Conservation (phyloP, 1,284 basidiomycete genomes). For the Malassezia vespertilionis region DNA sequence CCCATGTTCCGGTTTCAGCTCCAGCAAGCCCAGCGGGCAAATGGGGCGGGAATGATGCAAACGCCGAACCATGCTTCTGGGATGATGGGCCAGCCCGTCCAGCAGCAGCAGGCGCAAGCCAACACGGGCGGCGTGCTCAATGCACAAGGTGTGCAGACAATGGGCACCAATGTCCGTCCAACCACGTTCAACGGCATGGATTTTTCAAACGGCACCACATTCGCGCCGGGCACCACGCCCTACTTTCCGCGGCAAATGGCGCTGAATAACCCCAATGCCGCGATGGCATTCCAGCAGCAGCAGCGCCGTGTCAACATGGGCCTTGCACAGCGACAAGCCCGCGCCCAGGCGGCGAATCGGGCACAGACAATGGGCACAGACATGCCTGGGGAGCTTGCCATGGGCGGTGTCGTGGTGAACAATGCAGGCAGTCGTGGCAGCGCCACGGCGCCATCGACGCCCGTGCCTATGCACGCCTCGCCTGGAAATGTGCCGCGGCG, state of each 20-base stretch:
- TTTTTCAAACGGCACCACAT: neutral
- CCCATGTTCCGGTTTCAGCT: slow-evolving; percentile 6
- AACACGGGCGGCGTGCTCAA: slow-evolving; percentile 2
- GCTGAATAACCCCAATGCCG: neutral
- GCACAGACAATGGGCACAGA: neutral
- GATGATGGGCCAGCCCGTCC: slow-evolving; percentile 15
- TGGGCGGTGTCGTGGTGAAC: slow-evolving; percentile 5
- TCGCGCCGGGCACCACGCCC: neutral
- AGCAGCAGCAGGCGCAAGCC: slow-evolving; percentile 23
- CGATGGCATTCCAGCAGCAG: slow-evolving; percentile 9
- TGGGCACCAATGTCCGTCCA: neutral
- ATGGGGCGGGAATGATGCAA: neutral
- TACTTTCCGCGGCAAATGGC: slow-evolving; percentile 3
- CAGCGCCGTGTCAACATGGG: neutral
- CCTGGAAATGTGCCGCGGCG: neutral
- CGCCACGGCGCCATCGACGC: slow-evolving; percentile 25
- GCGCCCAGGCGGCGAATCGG: neutral
- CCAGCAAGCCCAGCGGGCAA: slow-evolving; percentile 20
- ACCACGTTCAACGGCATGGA: slow-evolving; percentile 2
- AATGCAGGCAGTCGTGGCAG: slow-evolving; percentile 1
- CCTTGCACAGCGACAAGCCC: neutral
- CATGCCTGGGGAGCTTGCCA: too few relatives aligned
- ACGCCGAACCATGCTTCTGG: neutral
- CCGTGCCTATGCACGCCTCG: slow-evolving; percentile 9
- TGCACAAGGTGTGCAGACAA: neutral